These are phyloP conservation scores for Boletus smithii DNA, from an alignment of 1,284 basidiomycete genomes.

Conservation along the genomic window DNA sequence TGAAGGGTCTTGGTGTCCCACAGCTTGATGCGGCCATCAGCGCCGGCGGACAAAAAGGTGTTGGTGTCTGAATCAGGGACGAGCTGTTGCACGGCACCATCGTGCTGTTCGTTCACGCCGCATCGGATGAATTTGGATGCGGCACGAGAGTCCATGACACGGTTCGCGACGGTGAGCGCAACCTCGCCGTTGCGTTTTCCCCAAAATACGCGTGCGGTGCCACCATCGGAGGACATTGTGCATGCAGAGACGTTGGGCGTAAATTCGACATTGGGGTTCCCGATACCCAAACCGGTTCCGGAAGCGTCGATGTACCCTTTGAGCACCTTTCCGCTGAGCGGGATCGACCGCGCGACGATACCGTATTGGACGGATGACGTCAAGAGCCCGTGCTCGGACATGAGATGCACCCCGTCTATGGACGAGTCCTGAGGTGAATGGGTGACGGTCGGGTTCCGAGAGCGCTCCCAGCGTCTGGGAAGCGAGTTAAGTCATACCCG, in stretches of 20 bases:
- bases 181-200: slow-evolving; percentile 73
- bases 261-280: slow-evolving; percentile 78
- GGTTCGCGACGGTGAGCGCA: slow-evolving; percentile 54
- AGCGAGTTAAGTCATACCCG: slow-evolving; percentile 6
- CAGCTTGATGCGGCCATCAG: slow-evolving; percentile 66
- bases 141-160: slow-evolving; percentile 56
- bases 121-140: slow-evolving; percentile 49
- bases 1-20: slow-evolving; percentile 58
- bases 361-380: slow-evolving; percentile 68
- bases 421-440: slow-evolving; percentile 59
- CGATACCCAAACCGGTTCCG: slow-evolving; percentile 61
- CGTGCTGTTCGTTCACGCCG: slow-evolving; percentile 53
- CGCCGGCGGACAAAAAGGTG: slow-evolving; percentile 51
- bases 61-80: slow-evolving; percentile 43
- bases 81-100: slow-evolving; percentile 51
- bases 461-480: slow-evolving; percentile 68
- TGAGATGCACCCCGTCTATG: slow-evolving; percentile 55
- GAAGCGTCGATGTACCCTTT: slow-evolving; percentile 72
- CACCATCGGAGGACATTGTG: slow-evolving; percentile 56
- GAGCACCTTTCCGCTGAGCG: slow-evolving; percentile 66
- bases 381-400: slow-evolving; percentile 58
- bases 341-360: slow-evolving; percentile 71
- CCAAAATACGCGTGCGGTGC: slow-evolving; percentile 72
- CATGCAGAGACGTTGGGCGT: slow-evolving; percentile 63
- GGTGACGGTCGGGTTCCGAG: slow-evolving; percentile 55